Base-by-base conservation (phyloP, 228 moss, liverwort and hornwort species). In the Sphagnum magellanicum region DNA sequence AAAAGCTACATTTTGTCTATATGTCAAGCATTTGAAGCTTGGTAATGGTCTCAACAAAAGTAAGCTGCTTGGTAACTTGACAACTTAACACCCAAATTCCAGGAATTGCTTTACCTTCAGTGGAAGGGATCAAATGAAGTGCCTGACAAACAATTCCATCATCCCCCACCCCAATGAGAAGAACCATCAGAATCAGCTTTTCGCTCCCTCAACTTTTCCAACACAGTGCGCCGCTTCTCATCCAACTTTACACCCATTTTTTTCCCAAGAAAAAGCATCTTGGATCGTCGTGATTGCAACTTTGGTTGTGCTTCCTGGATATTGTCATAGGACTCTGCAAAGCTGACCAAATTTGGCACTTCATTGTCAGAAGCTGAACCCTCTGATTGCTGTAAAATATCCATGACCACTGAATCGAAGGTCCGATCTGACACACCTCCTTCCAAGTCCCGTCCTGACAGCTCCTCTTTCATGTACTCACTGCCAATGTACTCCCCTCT, bases 191-290 rank as follows among this genome's bases (percentile, higher is more conserved):
- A 47, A 49, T 86, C 81, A 3, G 77, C 65, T 73, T 74, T 76
- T 70, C 74, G 83, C 63, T 91, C 88, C 71, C 85, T 78, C 63
- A 92, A 74, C 71, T 71, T 88, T 58, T 90, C 92, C 79, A 90
- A 59, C 50, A 88, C 85, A 67, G 75, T 74, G 53, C 83, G 84
- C 61, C 88, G 76, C 74, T 84, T 89, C 75, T 84, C 94, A 8
- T 90, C 88, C 51, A 90, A 51, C 70, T 77, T 84, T 65, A 67
- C 79, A 49, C 84, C 81, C 81, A 84, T 71, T 72, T 82, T 88
- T 72, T 7, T 16, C 78, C 90, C 92, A 62, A 95, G 67, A 3
- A 75, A 75, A 16, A 95, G 16, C 62, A 95, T 80, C 77, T 83
- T 90, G 68, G 88, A 76, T 62, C 87, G 87, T 60, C 81, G 81